Conservation (phyloP, 768 basidiomycete species). For the Agaricus bisporus region DNA sequence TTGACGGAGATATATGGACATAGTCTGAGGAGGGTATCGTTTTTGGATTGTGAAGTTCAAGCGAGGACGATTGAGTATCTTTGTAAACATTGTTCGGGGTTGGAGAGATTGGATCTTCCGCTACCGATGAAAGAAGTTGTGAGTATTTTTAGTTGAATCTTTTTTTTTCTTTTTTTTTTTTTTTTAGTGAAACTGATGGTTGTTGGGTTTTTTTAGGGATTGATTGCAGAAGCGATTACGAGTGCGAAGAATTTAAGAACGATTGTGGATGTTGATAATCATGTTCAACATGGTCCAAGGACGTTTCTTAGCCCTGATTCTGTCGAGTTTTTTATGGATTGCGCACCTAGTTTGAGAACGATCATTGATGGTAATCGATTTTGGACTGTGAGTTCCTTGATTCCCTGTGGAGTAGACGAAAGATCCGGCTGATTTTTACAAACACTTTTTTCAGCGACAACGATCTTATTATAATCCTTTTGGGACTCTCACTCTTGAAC, state of each 20-base stretch:
- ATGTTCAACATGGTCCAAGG: conserved; percentile 9
- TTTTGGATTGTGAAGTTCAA: conserved; percentile 40
- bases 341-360: conserved; percentile 7
- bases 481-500: background rate
- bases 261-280: conserved; percentile 7
- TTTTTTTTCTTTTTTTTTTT: background rate
- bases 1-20: conserved; percentile 34
- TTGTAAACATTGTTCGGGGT: conserved; percentile 32
- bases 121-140: conserved; percentile 50
- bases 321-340: conserved; percentile 6
- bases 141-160: conserved; percentile 10
- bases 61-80: conserved; percentile 33
- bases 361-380: conserved; percentile 10
- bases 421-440: too few relatives aligned
- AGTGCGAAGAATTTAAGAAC: conserved; percentile 5
- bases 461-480: background rate
- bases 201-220: background rate
- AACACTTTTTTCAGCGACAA: background rate
- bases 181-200: background rate
- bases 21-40: conserved; percentile 37
- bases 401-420: too few relatives aligned
- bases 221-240: conserved; percentile 4
- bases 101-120: conserved; percentile 45
- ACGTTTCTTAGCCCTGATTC: conserved; percentile 3
- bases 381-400: conserved; percentile 7